Evolutionary conservation across 2,329 filamentous ascomycete genomes (phyloP), one percentile per base, ranked within the genome.

Genomic region (Xylariaceae sp.): DNA sequence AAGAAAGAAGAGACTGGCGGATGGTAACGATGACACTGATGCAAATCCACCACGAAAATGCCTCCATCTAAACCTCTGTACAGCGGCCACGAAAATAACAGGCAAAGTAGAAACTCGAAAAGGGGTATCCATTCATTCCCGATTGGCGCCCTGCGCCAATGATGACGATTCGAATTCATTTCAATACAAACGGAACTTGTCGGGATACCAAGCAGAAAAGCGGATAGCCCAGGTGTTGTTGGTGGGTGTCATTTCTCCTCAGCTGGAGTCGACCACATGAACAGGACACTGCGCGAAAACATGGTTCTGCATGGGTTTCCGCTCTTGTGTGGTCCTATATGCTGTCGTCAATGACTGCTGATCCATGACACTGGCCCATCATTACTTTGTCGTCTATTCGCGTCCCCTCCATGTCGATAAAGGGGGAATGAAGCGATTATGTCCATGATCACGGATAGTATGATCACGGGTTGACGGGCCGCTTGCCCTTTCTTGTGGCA

Each of bases 401-500:
- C 61, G 61, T 64, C 62, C 59, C 52, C 62, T 62, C 60, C 62
- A 61, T 61, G 59, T 56, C 47, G 49, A 52, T 19, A 51, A 53
- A 47, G 55, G 40, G 34, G 35, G 34, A 53, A 32, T 19, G 35
- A 43, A 39, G 3, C 27, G 19, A 30, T 46, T 41, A 5, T 42
- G 9, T 35, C 6, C n/a, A 32, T 44, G 4, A 27, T 26, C 44
- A 45, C 3, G 26, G 39, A 32, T 31, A 30, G 29, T 19, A 45
- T 51, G 8, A 42, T 51, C 53, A 60, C 47, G 52, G 53, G 26
- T 57, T 53, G 11, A 61, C 69, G 26, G 69, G 67, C 44, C 70
- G 68, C 64, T 80, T 80, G 3, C 79, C 81, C 54, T 79, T 76
- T 47, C 75, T 76, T 34, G 75, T 80, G 2, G 71, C 73, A 3